These are phyloP conservation scores for Pelargonium myrrhifolium DNA, from an alignment of 441 rosid genomes.

Conservation along the genomic window DNA sequence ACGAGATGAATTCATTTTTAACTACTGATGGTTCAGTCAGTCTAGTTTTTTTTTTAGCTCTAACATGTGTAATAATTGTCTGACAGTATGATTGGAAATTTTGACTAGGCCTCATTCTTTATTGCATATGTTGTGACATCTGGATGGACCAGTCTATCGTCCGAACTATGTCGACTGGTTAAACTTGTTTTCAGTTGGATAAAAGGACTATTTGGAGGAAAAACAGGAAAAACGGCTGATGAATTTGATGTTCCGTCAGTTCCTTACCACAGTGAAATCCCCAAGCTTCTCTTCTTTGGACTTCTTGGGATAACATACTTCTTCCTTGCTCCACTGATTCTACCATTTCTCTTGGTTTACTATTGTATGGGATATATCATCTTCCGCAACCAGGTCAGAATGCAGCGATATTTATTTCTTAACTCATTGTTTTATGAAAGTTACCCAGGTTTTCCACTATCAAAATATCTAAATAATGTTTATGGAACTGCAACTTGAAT, in stretches of 20 bases:
- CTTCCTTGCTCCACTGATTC: constrained; percentile 84
- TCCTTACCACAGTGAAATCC: constrained; percentile 71
- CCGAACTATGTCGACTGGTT: constrained; percentile 82
- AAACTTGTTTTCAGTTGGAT: constrained; percentile 51
- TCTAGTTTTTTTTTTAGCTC: neutral
- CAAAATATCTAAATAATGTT: neutral
- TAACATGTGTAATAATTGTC: neutral
- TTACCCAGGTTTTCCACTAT: neutral
- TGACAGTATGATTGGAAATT: neutral
- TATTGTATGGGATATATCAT: constrained; percentile 72
- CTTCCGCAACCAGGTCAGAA: constrained; percentile 75
- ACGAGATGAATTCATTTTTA: too few relatives aligned
- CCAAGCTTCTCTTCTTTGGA: constrained; percentile 75
- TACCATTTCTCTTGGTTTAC: constrained; percentile 81
- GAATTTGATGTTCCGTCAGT: constrained; percentile 69
- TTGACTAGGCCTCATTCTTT: constrained; percentile 72
- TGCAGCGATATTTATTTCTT: neutral
- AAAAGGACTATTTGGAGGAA: constrained; percentile 41
- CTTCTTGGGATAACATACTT: constrained; percentile 87
- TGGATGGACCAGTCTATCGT: constrained; percentile 88
- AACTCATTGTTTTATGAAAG: neutral
- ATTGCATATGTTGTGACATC: constrained; percentile 90
- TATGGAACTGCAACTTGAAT: neutral
- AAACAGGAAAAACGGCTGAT: constrained; percentile 36
- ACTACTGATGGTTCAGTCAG: too few relatives aligned